Conservation (phyloP, 2,329 filamentous ascomycete species). For the Diaporthe nobilis region DNA sequence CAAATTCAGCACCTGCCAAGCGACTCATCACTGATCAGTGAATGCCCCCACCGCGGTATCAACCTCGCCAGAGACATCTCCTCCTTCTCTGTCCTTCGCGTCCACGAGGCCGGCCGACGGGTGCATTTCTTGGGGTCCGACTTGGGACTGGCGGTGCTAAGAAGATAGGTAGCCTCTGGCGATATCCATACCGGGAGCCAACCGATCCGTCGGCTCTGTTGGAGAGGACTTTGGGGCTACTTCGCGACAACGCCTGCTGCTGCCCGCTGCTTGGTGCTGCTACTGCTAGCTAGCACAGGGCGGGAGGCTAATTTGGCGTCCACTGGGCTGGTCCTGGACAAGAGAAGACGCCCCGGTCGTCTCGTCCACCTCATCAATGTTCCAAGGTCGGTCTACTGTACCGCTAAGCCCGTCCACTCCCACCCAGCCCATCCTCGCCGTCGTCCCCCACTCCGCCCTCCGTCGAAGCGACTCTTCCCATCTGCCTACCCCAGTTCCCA, state of each 20-base stretch:
- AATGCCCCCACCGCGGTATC: neutral
- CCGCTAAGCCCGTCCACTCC: constrained; percentile 28
- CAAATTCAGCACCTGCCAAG: constrained; percentile 31
- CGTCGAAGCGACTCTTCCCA: constrained; percentile 22
- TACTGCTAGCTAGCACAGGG: constrained; percentile 3
- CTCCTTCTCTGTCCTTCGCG: neutral
- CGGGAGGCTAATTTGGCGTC: constrained; percentile 36
- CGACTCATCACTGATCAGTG: constrained; percentile 17
- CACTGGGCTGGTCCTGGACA: constrained; percentile 24
- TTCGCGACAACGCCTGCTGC: constrained; percentile 10
- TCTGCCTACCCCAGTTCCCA: constrained; percentile 32
- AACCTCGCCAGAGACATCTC: neutral
- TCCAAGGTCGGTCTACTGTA: constrained; percentile 17
- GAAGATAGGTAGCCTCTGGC: neutral
- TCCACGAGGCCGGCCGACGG: constrained; percentile 10
- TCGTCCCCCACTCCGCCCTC: constrained; percentile 33
- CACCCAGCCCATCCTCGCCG: constrained; percentile 19
- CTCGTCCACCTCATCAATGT: constrained; percentile 29
- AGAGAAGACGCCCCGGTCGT: constrained; percentile 14
- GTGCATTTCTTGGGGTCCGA: neutral
- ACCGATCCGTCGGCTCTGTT: constrained; percentile 18
- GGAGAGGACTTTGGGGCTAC: constrained; percentile 23
- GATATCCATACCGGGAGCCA: constrained; percentile 13
- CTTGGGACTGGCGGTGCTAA: constrained; percentile 8
- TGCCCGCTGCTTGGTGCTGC: neutral